These are phyloP conservation scores for Sclerotinia sclerotiorum DNA, from an alignment of 2,329 filamentous ascomycete species.

Conservation along the genomic window DNA sequence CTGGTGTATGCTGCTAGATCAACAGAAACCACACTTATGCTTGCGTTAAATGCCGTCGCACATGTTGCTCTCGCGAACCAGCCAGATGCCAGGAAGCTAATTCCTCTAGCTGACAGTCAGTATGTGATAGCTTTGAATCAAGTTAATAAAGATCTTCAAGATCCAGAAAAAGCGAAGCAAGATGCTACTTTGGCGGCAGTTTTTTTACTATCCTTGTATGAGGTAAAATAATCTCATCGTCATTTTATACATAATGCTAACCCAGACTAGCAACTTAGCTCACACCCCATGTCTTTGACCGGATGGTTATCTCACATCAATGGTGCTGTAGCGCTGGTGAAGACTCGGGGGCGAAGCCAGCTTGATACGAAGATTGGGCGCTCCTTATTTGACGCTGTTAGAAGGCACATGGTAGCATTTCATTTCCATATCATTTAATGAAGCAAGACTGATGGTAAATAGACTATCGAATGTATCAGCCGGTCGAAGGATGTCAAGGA, in stretches of 20 bases:
- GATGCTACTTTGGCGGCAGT: conserved; percentile 59
- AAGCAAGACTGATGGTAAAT: conserved; percentile 48
- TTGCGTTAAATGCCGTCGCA: conserved; percentile 55
- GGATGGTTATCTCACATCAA: conserved; percentile 62
- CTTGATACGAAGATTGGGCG: conserved; percentile 52
- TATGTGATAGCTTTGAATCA: conserved; percentile 55
- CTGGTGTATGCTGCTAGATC: conserved; percentile 47
- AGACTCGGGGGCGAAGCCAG: conserved; percentile 53
- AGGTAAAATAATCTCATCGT: conserved; percentile 42
- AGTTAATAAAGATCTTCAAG: conserved; percentile 52
- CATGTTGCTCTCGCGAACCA: conserved; percentile 56
- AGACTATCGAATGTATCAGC: conserved; percentile 57
- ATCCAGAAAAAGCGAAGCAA: conserved; percentile 48
- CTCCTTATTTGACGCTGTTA: conserved; percentile 58
- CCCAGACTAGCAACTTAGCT: conserved; percentile 46
- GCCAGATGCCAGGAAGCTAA: conserved; percentile 40
- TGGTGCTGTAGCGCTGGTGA: conserved; percentile 59
- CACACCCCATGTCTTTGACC: conserved; percentile 52
- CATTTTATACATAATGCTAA: background rate
- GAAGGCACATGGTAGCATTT: conserved; percentile 55
- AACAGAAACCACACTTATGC: conserved; percentile 48
- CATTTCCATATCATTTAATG: background rate
- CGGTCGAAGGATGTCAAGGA: conserved; percentile 52
- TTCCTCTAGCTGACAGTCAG: conserved; percentile 47
- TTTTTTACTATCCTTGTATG: conserved; percentile 58